Percentiles rank a stretch among this genome's conserved stretches.
Conservation (phyloP, 2,329 filamentous ascomycete genomes). For the Cryphonectria parasitica region DNA sequence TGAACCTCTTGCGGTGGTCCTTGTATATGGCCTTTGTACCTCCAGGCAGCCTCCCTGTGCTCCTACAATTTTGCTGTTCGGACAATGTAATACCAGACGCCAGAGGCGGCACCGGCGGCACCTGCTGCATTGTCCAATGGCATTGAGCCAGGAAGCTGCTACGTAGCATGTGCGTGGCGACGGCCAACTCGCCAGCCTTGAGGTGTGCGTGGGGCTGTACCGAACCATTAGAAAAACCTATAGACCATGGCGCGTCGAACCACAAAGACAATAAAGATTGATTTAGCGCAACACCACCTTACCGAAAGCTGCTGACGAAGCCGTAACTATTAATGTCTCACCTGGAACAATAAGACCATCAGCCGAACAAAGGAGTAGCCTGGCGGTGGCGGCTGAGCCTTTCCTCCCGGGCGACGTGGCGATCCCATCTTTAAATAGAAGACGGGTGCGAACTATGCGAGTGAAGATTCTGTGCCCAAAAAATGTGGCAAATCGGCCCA, state of each 20-base stretch:
- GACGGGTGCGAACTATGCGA: not conserved
- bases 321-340: not conserved
- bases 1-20: not conserved
- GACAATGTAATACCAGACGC: not conserved
- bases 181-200: not conserved
- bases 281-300: not conserved
- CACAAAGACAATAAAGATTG: not conserved
- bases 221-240: not conserved
- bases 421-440: not conserved
- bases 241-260: not conserved
- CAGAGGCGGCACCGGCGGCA: not conserved
- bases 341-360: not conserved
- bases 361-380: not conserved
- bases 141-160: not conserved
- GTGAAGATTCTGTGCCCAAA: not conserved
- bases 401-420: not conserved
- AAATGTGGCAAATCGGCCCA: not conserved
- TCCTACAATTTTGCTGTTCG: not conserved
- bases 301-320: not conserved
- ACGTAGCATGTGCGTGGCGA: not conserved
- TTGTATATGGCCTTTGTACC: not conserved
- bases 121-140: not conserved
- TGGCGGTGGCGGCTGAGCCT: not conserved
- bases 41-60: not conserved
- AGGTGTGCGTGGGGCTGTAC: not conserved